A percentile compares a stretch with the other conserved stretches of the same genome.
phyloP scores from a whole-genome alignment of 1,284 basidiomycete genomes.

The Inonotus obliquus region DNA sequence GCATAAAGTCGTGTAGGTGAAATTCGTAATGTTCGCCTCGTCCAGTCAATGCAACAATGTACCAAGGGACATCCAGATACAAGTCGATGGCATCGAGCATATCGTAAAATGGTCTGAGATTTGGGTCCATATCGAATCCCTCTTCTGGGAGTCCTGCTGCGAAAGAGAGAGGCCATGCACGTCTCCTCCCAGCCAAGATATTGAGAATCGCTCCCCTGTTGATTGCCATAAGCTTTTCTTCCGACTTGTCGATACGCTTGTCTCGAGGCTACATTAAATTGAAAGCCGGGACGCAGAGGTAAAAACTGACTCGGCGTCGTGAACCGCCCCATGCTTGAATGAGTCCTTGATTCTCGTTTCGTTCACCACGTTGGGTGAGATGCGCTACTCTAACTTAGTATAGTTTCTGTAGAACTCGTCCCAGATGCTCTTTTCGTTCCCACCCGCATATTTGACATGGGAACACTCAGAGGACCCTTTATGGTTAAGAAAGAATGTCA shows the following conservation, averaged over 20 bases:
- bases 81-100: background rate
- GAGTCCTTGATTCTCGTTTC: background rate
- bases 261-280: background rate
- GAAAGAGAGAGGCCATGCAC: background rate
- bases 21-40: background rate
- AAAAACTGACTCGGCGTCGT: slow-evolving; percentile 2
- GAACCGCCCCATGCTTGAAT: background rate
- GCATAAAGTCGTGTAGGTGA: background rate
- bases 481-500: background rate
- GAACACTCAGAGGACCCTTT: too few relatives aligned
- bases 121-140: background rate
- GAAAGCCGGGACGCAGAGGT: background rate
- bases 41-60: background rate
- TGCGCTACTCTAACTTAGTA: background rate
- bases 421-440: background rate
- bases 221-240: background rate
- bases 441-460: background rate
- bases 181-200: background rate
- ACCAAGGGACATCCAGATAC: background rate
- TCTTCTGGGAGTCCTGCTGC: background rate
- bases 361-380: background rate
- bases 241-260: background rate
- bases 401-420: background rate
- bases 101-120: background rate
- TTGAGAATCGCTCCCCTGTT: background rate